Conservation (phyloP, 257 asterid genomes). For the Forsythia suspensa region DNA sequence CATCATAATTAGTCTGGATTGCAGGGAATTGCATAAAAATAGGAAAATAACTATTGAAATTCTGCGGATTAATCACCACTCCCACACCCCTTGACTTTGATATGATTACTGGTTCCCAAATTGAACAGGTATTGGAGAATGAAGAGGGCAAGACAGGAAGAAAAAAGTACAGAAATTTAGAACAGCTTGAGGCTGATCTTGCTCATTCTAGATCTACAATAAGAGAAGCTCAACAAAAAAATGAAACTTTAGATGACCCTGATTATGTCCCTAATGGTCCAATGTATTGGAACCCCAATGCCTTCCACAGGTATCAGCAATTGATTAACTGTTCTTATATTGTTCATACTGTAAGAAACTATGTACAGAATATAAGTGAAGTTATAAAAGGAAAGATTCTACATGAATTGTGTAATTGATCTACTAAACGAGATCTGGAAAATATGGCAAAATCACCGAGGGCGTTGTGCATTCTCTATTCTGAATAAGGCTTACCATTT, state of each 20-base stretch:
- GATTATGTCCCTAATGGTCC: conserved; percentile 52
- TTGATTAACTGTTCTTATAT: not conserved
- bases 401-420: not conserved
- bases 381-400: not conserved
- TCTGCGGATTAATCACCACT: not conserved
- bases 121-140: conserved; percentile 17
- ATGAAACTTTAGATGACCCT: conserved; percentile 39
- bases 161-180: conserved; percentile 28
- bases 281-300: conserved; percentile 40
- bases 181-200: conserved; percentile 50
- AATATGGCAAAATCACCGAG: not conserved
- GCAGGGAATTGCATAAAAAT: not conserved
- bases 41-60: not conserved
- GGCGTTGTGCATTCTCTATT: not conserved
- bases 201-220: conserved; percentile 47
- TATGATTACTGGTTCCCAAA: not conserved
- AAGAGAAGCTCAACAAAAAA: conserved; percentile 33
- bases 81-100: not conserved
- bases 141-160: not conserved
- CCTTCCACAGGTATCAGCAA: conserved; percentile 48
- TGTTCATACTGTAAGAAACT: not conserved
- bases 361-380: not conserved
- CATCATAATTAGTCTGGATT: not conserved
- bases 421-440: not conserved
- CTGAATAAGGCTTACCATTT: not conserved